These are phyloP conservation scores for Scutellaria barbata DNA, from an alignment of 257 asterid species.

Conservation along the genomic window DNA sequence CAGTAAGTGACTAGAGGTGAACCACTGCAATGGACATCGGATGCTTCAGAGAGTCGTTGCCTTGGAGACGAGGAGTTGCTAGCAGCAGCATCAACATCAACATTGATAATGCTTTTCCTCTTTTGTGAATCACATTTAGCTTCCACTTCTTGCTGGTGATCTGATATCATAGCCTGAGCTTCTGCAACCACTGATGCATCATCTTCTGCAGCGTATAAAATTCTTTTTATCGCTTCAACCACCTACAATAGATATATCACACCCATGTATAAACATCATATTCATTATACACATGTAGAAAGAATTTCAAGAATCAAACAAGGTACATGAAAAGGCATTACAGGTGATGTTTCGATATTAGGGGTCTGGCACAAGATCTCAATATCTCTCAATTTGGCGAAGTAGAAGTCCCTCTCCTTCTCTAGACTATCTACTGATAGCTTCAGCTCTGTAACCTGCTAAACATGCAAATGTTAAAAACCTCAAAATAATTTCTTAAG, in stretches of 20 bases:
- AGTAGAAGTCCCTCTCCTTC: slow-evolving; percentile 96
- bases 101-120: slow-evolving; percentile 75
- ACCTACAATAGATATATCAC: slow-evolving; percentile 47
- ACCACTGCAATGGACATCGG: slow-evolving; percentile 87
- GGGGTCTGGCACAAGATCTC: slow-evolving; percentile 87
- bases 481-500: slow-evolving; percentile 6
- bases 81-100: slow-evolving; percentile 84
- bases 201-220: slow-evolving; percentile 74
- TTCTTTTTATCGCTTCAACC: slow-evolving; percentile 65
- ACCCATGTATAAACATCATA: not conserved
- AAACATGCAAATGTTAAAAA: slow-evolving; percentile 28
- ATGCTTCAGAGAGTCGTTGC: slow-evolving; percentile 71
- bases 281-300: not conserved
- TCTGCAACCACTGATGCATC: slow-evolving; percentile 69
- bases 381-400: slow-evolving; percentile 82
- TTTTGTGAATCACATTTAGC: slow-evolving; percentile 68
- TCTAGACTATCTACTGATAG: slow-evolving; percentile 82
- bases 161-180: slow-evolving; percentile 68
- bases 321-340: slow-evolving; percentile 31
- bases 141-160: slow-evolving; percentile 44
- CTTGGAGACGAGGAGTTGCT: slow-evolving; percentile 72
- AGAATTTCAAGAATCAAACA: too few relatives aligned
- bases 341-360: slow-evolving; percentile 64
- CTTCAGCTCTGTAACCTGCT: slow-evolving; percentile 86
- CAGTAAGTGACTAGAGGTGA: slow-evolving; percentile 75